A percentile compares a stretch with the other conserved stretches of the same genome.
These are phyloP conservation scores for Aureobasidium sp. DNA, from an alignment of 2,329 filamentous ascomycete genomes.

Conservation along the genomic window DNA sequence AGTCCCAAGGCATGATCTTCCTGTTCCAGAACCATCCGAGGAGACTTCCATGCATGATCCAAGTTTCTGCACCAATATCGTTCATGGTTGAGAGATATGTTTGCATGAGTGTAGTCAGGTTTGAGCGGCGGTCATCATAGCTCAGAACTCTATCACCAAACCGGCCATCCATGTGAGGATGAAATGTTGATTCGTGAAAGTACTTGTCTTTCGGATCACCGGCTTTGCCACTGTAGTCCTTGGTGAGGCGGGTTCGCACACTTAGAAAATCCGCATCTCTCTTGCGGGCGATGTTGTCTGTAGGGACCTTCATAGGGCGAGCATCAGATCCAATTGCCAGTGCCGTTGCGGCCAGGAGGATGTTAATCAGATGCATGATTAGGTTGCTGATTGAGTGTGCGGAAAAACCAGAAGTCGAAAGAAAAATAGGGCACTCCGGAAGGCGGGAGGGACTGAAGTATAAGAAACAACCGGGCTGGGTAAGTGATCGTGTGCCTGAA, in stretches of 20 bases:
- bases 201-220: slow-evolving; percentile 38
- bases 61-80: slow-evolving; percentile 48
- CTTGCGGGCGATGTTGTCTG: slow-evolving; percentile 13
- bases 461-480: background rate
- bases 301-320: slow-evolving; percentile 1
- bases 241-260: slow-evolving; percentile 32
- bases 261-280: slow-evolving; percentile 35
- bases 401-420: too few species aligned
- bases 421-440: background rate
- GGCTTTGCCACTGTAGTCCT: slow-evolving; percentile 28
- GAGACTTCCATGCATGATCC: slow-evolving; percentile 55
- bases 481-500: slow-evolving; percentile 8
- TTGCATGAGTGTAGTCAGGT: slow-evolving; percentile 44
- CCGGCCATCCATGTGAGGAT: slow-evolving; percentile 48
- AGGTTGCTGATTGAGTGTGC: background rate
- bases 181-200: slow-evolving; percentile 45
- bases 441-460: background rate
- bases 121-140: slow-evolving; percentile 37
- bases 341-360: slow-evolving; percentile 1
- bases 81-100: slow-evolving; percentile 50
- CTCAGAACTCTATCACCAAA: slow-evolving; percentile 41
- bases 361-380: background rate
- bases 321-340: background rate
- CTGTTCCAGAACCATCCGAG: slow-evolving; percentile 57
- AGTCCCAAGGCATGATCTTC: slow-evolving; percentile 53